A percentile compares a stretch with the other conserved stretches of the same genome.
phyloP scores from a whole-genome alignment of 257 asterid species.

The Petrea volubilis region DNA sequence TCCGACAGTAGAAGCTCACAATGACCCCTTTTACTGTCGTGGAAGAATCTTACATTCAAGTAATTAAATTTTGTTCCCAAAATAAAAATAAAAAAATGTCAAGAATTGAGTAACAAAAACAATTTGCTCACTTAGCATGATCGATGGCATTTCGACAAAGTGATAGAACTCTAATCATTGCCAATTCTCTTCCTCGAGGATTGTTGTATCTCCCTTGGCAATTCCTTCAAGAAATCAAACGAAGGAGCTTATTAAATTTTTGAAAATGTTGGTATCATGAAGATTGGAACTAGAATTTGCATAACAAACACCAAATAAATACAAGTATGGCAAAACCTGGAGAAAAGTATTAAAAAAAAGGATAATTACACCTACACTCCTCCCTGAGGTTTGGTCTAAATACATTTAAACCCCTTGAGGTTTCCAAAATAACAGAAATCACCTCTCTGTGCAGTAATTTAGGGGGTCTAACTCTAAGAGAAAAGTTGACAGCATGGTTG shows the following conservation, averaged over 20 bases:
- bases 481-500: too few relatives aligned
- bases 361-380: too few relatives aligned
- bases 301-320: neutral
- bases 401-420: too few relatives aligned
- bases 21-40: conserved; percentile 46
- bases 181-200: conserved; percentile 85
- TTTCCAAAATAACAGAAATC: too few relatives aligned
- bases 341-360: neutral
- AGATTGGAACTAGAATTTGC: neutral
- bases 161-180: conserved; percentile 75
- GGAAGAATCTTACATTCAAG: neutral
- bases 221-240: conserved; percentile 41
- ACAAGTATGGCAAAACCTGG: neutral
- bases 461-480: too few relatives aligned
- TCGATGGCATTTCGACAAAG: conserved; percentile 66
- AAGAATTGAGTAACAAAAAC: neutral
- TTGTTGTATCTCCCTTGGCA: conserved; percentile 72
- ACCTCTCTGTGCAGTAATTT: too few relatives aligned
- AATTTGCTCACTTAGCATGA: conserved; percentile 65
- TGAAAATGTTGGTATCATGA: neutral
- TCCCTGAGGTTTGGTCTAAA: too few relatives aligned
- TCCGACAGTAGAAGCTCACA: conserved; percentile 76
- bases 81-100: conserved; percentile 4
- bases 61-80: neutral
- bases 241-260: neutral